Base-by-base conservation (phyloP, 2,329 filamentous ascomycete species). In the Calycina herbarum region DNA sequence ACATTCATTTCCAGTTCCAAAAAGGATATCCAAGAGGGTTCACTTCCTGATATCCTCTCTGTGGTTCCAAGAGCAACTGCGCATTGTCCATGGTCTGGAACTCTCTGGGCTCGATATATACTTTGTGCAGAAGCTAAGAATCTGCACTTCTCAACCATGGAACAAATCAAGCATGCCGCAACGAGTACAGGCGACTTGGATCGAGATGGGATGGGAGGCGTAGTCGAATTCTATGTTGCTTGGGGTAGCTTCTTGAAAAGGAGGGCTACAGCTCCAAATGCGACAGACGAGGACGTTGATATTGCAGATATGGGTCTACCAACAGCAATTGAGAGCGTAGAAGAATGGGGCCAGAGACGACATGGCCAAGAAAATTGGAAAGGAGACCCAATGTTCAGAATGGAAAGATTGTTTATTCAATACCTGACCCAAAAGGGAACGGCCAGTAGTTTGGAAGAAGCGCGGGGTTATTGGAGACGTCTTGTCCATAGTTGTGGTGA, bases 231-330 rank as follows among this genome's bases (percentile, higher is more conserved):
- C 74, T 93, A 97, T 74, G 88, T 92, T 62, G 90, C 94, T 0
- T 99, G 95, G 95, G 97, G 94, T 75, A 93, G 93, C 60, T 98
- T 94, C 72, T 83, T 99, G 24, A 93, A 94, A 70, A 90, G 95
- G 29, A 89, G 89, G 59, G 93, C 94, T 20, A 93, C 96, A 80
- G 83, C 88, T 64, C 83, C 87, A 1, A 86, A 87, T 66, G 87
- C 90, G 1, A 86, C 86, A 1, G 91, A 94, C 65, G 94, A 97
- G 75, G 92, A 94, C 63, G 84, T 91, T 38, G 94, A 97, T 75
- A 87, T 96, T 59, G 94, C 94, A 7, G 93, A 98, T 75, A 91
- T 96, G 54, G 94, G 93, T 11, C 89, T 99, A 66, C 86, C 88
- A 38, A 92, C 92, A 7, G 93, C 94, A 0, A 83, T 98, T 10